These are phyloP conservation scores for Metarhizium guizhouense DNA, from an alignment of 2,329 filamentous ascomycete genomes.

Conservation along the genomic window DNA sequence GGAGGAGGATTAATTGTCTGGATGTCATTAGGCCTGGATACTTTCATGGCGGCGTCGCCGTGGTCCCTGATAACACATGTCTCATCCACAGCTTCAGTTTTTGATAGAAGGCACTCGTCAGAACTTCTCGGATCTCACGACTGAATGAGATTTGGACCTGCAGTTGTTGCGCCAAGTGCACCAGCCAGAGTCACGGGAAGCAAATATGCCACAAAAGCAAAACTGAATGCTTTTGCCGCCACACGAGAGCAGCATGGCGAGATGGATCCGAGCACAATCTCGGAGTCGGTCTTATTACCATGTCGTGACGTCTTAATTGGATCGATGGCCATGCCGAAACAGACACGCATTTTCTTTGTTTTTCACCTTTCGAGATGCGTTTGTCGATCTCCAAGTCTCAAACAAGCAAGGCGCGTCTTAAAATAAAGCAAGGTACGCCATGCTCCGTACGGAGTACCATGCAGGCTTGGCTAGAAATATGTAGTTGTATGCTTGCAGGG, in stretches of 20 bases:
- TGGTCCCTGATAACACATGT: neutral
- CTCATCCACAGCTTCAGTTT: neutral
- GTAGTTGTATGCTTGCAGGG: neutral
- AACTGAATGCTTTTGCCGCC: neutral
- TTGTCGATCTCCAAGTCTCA: neutral
- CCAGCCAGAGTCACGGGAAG: neutral
- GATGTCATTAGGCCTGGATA: too few relatives aligned
- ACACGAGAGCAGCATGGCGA: neutral
- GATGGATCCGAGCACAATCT: neutral
- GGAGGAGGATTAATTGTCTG: too few relatives aligned
- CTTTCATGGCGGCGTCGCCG: too few relatives aligned
- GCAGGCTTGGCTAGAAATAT: neutral
- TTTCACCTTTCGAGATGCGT: neutral
- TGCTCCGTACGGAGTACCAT: neutral
- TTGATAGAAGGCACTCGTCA: neutral
- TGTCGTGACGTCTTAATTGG: neutral
- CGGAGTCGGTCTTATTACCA: neutral
- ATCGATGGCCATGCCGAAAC: neutral
- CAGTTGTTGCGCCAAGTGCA: too few relatives aligned
- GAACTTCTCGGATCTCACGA: neutral
- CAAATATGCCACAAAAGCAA: neutral
- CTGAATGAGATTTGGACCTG: neutral
- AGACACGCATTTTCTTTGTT: neutral
- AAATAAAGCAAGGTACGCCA: neutral
- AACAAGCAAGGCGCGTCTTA: neutral